phyloP scores from a whole-genome alignment of 352 stramenopile genomes.

The Globisporangium nunn region DNA sequence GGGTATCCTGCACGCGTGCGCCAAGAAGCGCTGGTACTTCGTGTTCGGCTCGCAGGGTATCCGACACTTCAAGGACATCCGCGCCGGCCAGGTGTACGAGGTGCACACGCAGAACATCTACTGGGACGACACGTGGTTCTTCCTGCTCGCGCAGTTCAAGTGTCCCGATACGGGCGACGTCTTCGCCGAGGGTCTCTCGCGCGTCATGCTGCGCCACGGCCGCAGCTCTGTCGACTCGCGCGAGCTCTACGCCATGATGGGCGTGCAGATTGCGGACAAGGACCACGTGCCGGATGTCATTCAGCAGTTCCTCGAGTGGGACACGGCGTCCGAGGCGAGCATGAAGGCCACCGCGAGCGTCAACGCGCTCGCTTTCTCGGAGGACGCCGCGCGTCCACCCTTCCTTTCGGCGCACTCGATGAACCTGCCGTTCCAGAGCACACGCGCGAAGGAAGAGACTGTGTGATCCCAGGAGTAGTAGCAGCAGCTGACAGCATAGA shows the following conservation, averaged over 20 bases:
- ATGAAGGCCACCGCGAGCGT: slow-evolving; percentile 45
- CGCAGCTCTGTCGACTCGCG: slow-evolving; percentile 40
- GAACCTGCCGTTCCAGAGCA: slow-evolving; percentile 43
- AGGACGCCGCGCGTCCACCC: slow-evolving; percentile 19
- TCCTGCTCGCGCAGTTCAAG: slow-evolving; percentile 56
- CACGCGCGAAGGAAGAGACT: slow-evolving; percentile 17
- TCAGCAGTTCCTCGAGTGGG: slow-evolving; percentile 46
- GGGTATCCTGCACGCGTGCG: slow-evolving; percentile 48
- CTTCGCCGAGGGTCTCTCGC: slow-evolving; percentile 55
- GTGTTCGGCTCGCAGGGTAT: slow-evolving; percentile 65
- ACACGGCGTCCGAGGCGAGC: slow-evolving; percentile 34
- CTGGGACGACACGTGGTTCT: slow-evolving; percentile 72
- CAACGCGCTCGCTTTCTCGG: slow-evolving; percentile 22
- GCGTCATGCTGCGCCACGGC: slow-evolving; percentile 53
- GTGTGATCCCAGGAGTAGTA: too few species aligned
- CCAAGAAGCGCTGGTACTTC: slow-evolving; percentile 57
- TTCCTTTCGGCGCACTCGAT: slow-evolving; percentile 57
- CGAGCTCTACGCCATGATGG: slow-evolving; percentile 48
- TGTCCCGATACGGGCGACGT: slow-evolving; percentile 54
- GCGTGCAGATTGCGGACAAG: slow-evolving; percentile 31
- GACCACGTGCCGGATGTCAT: slow-evolving; percentile 43
- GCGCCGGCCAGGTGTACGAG: slow-evolving; percentile 45
- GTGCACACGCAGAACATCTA: slow-evolving; percentile 64
- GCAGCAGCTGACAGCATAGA: too few species aligned
- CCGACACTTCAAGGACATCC: slow-evolving; percentile 51